Conservation (phyloP, 164 flowering plant species). For the Litsea cubeba region DNA sequence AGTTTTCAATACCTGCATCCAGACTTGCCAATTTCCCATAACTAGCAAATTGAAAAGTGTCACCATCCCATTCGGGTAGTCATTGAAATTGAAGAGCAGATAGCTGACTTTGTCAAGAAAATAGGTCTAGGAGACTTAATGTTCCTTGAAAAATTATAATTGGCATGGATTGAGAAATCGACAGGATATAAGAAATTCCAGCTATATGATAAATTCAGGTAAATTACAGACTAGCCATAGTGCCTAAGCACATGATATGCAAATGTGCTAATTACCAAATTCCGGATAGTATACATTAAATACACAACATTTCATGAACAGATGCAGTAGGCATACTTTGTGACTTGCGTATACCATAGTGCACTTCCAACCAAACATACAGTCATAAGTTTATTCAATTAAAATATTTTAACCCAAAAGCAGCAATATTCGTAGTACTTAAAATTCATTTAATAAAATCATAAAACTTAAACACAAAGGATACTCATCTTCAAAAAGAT, state of each 20-base stretch:
- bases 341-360: background rate
- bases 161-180: background rate
- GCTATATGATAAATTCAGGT: background rate
- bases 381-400: too few species aligned
- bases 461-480: constrained; percentile 32
- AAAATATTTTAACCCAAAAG: too few species aligned
- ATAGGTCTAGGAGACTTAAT: constrained; percentile 1
- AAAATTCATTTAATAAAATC: too few species aligned
- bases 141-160: background rate
- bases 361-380: background rate
- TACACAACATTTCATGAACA: background rate
- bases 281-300: background rate
- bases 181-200: constrained; percentile 1
- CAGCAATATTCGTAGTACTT: too few species aligned
- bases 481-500: constrained; percentile 77
- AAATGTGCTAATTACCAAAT: background rate
- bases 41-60: constrained; percentile 91
- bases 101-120: constrained; percentile 75
- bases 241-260: background rate
- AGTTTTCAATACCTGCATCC: constrained; percentile 79
- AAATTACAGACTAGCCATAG: background rate
- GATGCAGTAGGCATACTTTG: background rate
- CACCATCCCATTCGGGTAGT: constrained; percentile 97
- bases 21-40: constrained; percentile 84
- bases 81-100: constrained; percentile 91